Conservation (phyloP, 345 rosid genomes). For the Carallia brachiata region DNA sequence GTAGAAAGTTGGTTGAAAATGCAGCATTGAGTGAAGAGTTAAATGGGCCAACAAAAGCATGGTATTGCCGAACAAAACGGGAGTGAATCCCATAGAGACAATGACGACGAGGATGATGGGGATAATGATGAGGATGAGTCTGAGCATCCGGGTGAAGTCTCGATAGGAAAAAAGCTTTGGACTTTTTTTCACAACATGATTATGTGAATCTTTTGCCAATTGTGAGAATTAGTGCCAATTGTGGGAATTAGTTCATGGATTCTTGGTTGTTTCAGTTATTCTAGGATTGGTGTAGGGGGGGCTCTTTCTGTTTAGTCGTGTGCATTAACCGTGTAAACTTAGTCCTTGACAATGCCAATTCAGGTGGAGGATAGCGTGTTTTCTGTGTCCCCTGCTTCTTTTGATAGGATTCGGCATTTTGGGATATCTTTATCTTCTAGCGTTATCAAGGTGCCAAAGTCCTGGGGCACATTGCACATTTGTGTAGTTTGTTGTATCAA, state of each 20-base stretch:
- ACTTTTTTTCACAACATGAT: conserved; percentile 75
- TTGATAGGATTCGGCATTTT: conserved; percentile 28
- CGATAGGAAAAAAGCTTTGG: conserved; percentile 94
- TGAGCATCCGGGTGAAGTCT: conserved; percentile 73
- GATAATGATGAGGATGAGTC: conserved; percentile 52
- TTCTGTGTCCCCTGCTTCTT: neutral
- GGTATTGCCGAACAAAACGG: conserved; percentile 28
- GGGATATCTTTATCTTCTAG: neutral
- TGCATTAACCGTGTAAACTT: conserved; percentile 33
- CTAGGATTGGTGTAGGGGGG: conserved; percentile 38
- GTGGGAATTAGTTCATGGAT: conserved; percentile 11
- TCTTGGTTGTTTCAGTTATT: conserved; percentile 22
- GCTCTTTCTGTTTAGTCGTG: conserved; percentile 32
- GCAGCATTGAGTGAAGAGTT: conserved; percentile 72
- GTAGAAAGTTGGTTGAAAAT: conserved; percentile 37
- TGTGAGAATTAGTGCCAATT: conserved; percentile 1
- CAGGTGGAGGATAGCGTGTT: conserved; percentile 18
- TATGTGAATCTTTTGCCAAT: conserved; percentile 2
- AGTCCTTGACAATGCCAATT: conserved; percentile 19
- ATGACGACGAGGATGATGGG: conserved; percentile 34
- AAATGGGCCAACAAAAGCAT: conserved; percentile 54
- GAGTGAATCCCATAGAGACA: conserved; percentile 33
- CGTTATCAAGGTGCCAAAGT: conserved; percentile 17
- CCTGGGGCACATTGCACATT: conserved; percentile 23
- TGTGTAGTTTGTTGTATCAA: conserved; percentile 31